Evolutionary conservation across 2,329 filamentous ascomycete genomes (phyloP).

Genomic region (Paraconiothyrium sp.): DNA sequence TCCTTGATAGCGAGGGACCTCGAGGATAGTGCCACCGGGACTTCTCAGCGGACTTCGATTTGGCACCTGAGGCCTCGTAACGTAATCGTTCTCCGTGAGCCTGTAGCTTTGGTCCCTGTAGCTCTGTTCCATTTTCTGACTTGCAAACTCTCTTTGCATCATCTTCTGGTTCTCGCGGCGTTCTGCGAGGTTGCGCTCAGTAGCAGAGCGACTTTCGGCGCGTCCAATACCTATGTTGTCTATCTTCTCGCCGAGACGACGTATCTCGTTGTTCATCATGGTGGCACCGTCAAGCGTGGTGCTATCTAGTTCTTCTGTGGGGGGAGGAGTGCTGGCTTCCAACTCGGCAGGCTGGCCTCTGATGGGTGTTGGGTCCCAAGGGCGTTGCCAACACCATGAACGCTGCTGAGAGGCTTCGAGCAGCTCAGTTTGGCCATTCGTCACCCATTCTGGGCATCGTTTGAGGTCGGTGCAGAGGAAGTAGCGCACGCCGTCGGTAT

Average conservation of each 20-base stretch:
- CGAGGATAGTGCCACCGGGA: conserved; percentile 2
- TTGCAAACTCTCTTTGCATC: conserved; percentile 37
- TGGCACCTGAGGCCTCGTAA: conserved; percentile 16
- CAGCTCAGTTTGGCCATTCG: conserved; percentile 34
- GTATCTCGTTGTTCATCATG: conserved; percentile 38
- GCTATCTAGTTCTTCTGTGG: conserved; percentile 18
- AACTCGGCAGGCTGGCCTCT: conserved; percentile 41
- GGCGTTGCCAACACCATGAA: conserved; percentile 49
- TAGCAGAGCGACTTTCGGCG: conserved; percentile 17
- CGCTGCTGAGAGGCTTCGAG: conserved; percentile 43
- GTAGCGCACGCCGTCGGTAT: conserved; percentile 50
- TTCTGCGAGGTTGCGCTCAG: conserved; percentile 30
- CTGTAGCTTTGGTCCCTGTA: conserved; percentile 25
- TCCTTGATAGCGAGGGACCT: neutral
- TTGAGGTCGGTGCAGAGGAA: conserved; percentile 53
- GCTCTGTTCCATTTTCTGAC: conserved; percentile 27
- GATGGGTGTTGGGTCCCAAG: conserved; percentile 38
- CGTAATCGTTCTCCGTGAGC: conserved; percentile 29
- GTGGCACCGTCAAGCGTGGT: conserved; percentile 33
- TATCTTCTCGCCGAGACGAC: conserved; percentile 45
- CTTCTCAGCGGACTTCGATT: conserved; percentile 23
- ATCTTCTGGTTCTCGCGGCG: conserved; percentile 42
- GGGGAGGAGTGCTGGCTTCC: conserved; percentile 29
- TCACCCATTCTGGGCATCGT: conserved; percentile 50
- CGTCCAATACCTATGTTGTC: conserved; percentile 33